Percentiles rank a stretch among this genome's conserved stretches.
Evolutionary conservation across 2,329 filamentous ascomycete species (phyloP).

Genomic region (Zymoseptoria pseudotritici): DNA sequence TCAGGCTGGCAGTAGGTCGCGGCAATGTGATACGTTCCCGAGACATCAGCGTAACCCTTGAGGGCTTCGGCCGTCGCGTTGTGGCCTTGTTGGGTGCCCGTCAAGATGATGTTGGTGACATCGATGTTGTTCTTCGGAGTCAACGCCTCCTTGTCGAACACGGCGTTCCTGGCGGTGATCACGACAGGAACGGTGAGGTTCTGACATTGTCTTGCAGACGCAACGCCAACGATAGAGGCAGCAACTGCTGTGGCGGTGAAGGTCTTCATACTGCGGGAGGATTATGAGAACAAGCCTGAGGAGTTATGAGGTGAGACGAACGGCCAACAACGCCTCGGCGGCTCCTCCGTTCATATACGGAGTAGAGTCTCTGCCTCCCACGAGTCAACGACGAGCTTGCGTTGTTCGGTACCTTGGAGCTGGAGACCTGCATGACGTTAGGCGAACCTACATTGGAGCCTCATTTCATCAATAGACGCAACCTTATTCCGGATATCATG

Average conservation of each 20-base stretch:
- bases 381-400: not conserved
- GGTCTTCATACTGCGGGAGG: constrained; percentile 17
- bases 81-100: constrained; percentile 42
- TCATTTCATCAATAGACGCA: not conserved
- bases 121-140: constrained; percentile 45
- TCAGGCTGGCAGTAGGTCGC: constrained; percentile 56
- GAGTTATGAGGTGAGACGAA: not conserved
- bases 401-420: not conserved
- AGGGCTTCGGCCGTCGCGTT: constrained; percentile 44
- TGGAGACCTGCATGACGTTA: not conserved
- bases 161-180: constrained; percentile 47
- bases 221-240: constrained; percentile 16
- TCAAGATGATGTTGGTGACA: constrained; percentile 49
- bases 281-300: not conserved
- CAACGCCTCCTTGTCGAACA: constrained; percentile 46
- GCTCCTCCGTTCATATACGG: not conserved
- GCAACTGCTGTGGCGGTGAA: constrained; percentile 17
- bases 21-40: constrained; percentile 50
- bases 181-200: constrained; percentile 51
- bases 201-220: constrained; percentile 30
- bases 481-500: not conserved
- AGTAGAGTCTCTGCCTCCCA: not conserved
- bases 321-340: not conserved
- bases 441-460: not conserved
- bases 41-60: constrained; percentile 44